Evolutionary conservation across 345 rosid genomes (phyloP).

Genomic region (Trapa incisa): DNA sequence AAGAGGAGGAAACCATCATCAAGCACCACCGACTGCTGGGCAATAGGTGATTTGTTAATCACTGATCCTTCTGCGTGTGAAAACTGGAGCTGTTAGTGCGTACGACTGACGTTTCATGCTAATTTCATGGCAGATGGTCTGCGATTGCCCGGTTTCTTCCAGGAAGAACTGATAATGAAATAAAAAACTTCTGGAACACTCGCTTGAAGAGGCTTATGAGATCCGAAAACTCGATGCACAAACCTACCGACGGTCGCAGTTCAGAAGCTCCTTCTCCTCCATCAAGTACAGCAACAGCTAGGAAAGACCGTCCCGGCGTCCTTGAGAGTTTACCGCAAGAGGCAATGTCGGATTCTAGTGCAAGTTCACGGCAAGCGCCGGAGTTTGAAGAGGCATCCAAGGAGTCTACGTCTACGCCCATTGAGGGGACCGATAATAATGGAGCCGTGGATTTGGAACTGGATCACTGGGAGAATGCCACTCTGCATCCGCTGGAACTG

Average conservation of each 20-base stretch:
- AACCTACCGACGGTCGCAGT: neutral
- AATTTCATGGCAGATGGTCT: slow-evolving; percentile 9
- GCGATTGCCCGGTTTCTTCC: slow-evolving; percentile 4
- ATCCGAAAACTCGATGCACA: too few species aligned
- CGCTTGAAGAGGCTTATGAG: slow-evolving; percentile 1
- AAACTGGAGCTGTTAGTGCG: neutral
- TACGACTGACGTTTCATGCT: neutral
- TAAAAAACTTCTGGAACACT: slow-evolving; percentile 14
- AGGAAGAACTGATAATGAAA: slow-evolving; percentile 13
- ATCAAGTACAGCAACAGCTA: neutral
- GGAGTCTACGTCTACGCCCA: neutral
- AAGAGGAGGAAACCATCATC: slow-evolving; percentile 14
- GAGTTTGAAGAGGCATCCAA: neutral
- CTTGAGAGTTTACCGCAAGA: neutral
- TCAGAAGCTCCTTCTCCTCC: neutral
- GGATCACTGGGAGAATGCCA: neutral
- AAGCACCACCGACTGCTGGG: slow-evolving; percentile 8
- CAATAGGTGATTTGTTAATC: slow-evolving; percentile 6
- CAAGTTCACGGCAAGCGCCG: neutral
- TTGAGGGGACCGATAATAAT: neutral
- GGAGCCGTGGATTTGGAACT: neutral
- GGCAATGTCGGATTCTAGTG: neutral
- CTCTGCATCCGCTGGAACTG: neutral
- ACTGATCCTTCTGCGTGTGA: too few species aligned
- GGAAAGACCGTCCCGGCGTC: neutral